Base-by-base conservation (phyloP, 2,329 filamentous ascomycete genomes). In the Helotiales sp. region DNA sequence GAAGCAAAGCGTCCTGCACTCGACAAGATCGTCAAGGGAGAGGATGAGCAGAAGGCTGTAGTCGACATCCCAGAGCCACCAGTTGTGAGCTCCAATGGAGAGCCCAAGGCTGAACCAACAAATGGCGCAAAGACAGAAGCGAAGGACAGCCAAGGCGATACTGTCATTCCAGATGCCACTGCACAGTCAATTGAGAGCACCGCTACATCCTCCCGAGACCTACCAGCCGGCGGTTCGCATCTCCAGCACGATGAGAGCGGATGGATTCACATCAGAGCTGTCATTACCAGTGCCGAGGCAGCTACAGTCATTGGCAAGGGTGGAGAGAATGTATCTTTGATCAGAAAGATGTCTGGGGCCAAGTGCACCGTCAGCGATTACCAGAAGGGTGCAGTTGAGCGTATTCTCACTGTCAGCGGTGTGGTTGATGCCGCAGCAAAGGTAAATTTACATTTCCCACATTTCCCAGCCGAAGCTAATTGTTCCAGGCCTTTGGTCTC, bases 321-420 rank as follows among this genome's bases (percentile, higher is more conserved):
- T 71, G 96, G 96, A 78, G 96, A 99, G 84, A 99, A 99, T 77
- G 96, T 99, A 57, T 97, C 94, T 73, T 93, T 97, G 82, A 98
- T 99, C 77, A 90, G 96, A 73, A 93, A 93, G 79, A 86, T 97
- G 82, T 97, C 96, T 61, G 94, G 93, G 75, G 96, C 96, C 73
- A 98, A 98, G 83, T 99, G 96, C 84, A 99, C 96, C 57, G 96
- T 99, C 74, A 97, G 94, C 82, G 96, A 99, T 81, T 99, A 98
- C 77, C 92, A 96, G 74, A 93, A 97, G 77, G 96, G 96, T 72
- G 96, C 96, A 64, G 94, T 98, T 37, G 96, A 99, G 84, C 93
- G 96, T 78, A 97, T 99, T 77, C 85, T 99, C 76, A 99, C 96
- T 34, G 96, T 99, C 69, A 98, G 95, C 80, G 96, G 96, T 70